A percentile compares a stretch with the other conserved stretches of the same genome.
phyloP scores from a whole-genome alignment of 805 yeast genomes.

The Metschnikowia reukaufii region DNA sequence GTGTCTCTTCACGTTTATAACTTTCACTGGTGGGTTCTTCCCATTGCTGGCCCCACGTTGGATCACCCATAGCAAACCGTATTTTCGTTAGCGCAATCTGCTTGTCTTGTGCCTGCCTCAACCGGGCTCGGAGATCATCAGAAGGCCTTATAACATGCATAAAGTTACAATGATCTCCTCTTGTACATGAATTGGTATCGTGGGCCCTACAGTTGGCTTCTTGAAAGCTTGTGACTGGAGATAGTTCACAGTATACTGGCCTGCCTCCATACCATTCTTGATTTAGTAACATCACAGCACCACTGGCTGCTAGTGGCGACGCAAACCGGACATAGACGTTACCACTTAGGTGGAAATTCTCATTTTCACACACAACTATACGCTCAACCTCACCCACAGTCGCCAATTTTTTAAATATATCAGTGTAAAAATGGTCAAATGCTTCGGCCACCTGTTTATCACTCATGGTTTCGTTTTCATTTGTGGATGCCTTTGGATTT shows the following conservation, averaged over 20 bases:
- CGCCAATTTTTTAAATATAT: slow-evolving; percentile 64
- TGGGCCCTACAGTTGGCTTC: slow-evolving; percentile 78
- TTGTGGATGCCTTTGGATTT: slow-evolving; percentile 51
- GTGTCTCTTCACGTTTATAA: slow-evolving; percentile 7
- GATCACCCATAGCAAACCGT: slow-evolving; percentile 15
- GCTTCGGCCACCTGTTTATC: slow-evolving; percentile 42
- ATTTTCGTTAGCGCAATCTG: slow-evolving; percentile 16
- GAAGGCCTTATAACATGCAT: slow-evolving; percentile 72
- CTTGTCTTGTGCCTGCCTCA: slow-evolving; percentile 43
- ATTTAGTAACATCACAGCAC: slow-evolving; percentile 62
- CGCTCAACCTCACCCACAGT: slow-evolving; percentile 53
- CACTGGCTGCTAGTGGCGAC: slow-evolving; percentile 54
- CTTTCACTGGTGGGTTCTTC: slow-evolving; percentile 15
- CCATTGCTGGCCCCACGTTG: slow-evolving; percentile 21
- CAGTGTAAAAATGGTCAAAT: slow-evolving; percentile 67
- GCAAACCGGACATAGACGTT: slow-evolving; percentile 74
- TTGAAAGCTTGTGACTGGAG: slow-evolving; percentile 68
- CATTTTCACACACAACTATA: slow-evolving; percentile 78
- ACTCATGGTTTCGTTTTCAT: slow-evolving; percentile 30
- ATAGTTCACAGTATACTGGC: slow-evolving; percentile 77
- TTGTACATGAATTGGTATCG: slow-evolving; percentile 60
- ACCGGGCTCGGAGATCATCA: slow-evolving; percentile 37
- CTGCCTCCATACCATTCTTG: slow-evolving; percentile 77
- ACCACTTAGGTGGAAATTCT: slow-evolving; percentile 79
- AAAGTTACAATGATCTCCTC: slow-evolving; percentile 85